Conservation (phyloP, 2,329 filamentous ascomycete genomes). For the Fonsecaea nubica region DNA sequence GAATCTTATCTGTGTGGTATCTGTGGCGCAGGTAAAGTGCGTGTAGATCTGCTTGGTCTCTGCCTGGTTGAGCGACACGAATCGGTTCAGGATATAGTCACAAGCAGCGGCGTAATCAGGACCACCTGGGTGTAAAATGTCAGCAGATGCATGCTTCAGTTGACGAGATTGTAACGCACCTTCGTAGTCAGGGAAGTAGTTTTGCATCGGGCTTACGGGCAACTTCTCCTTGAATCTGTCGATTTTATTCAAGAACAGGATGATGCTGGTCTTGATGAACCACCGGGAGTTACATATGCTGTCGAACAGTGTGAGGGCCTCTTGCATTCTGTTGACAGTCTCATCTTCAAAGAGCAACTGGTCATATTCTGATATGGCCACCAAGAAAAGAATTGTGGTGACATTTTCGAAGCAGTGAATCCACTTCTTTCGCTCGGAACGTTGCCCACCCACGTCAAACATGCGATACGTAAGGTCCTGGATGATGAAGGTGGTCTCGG, state of each 20-base stretch:
- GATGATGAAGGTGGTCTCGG: constrained; percentile 94
- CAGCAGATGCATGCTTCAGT: constrained; percentile 18
- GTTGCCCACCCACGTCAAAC: constrained; percentile 96
- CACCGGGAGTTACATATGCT: constrained; percentile 75
- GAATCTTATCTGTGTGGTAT: constrained; percentile 98
- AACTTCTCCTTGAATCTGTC: constrained; percentile 78
- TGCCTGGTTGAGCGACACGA: constrained; percentile 97
- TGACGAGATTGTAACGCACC: constrained; percentile 46
- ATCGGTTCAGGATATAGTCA: constrained; percentile 98
- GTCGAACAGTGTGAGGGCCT: constrained; percentile 73
- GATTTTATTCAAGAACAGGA: constrained; percentile 77
- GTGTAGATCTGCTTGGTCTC: constrained; percentile 99
- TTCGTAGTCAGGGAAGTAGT: constrained; percentile 81
- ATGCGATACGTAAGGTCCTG: constrained; percentile 93
- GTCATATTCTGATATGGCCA: constrained; percentile 97
- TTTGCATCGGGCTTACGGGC: constrained; percentile 75
- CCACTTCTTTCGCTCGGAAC: constrained; percentile 98
- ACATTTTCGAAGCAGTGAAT: constrained; percentile 99
- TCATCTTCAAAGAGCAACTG: constrained; percentile 95
- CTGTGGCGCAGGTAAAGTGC: constrained; percentile 97
- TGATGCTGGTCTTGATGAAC: constrained; percentile 76
- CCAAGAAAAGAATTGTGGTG: constrained; percentile 93
- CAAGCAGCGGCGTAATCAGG: constrained; percentile 95
- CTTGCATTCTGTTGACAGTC: constrained; percentile 82
- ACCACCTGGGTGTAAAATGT: constrained; percentile 64